Evolutionary conservation across 306 rosid genomes (phyloP).

Genomic region (Vicia sativa): DNA sequence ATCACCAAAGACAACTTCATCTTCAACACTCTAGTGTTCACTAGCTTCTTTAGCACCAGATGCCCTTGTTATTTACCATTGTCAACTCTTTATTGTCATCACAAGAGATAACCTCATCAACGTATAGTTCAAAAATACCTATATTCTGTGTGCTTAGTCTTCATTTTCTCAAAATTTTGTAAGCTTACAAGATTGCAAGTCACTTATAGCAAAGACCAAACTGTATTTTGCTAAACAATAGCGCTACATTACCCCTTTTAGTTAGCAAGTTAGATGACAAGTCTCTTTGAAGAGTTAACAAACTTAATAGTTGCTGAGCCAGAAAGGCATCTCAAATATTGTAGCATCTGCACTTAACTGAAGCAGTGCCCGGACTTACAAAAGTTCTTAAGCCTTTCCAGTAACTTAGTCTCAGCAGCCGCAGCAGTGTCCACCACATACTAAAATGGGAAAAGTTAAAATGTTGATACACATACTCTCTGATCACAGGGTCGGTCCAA

Average conservation of each 20-base stretch:
- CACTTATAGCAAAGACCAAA: background rate
- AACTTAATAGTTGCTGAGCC: background rate
- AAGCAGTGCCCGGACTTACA: background rate
- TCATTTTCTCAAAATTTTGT: background rate
- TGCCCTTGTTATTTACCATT: background rate
- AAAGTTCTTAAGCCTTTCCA: background rate
- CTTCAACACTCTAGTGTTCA: background rate
- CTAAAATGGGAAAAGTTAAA: slow-evolving; percentile 2
- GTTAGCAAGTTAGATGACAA: background rate
- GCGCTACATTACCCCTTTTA: background rate
- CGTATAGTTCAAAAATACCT: slow-evolving; percentile 2
- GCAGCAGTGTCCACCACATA: background rate
- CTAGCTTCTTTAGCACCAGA: background rate
- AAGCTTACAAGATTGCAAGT: background rate
- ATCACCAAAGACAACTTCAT: slow-evolving; percentile 9
- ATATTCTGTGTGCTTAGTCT: slow-evolving; percentile 15
- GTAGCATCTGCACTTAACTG: too few species aligned
- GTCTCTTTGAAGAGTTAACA: background rate
- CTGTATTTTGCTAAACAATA: background rate
- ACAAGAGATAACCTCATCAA: background rate
- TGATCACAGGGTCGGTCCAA: too few species aligned
- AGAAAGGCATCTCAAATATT: background rate
- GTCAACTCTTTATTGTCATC: slow-evolving; percentile 17
- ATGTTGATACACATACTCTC: background rate
- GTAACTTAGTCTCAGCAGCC: slow-evolving; percentile 13